Evolutionary conservation across 805 yeast genomes (phyloP).

Genomic region (Lipomyces spencermartinsiae): DNA sequence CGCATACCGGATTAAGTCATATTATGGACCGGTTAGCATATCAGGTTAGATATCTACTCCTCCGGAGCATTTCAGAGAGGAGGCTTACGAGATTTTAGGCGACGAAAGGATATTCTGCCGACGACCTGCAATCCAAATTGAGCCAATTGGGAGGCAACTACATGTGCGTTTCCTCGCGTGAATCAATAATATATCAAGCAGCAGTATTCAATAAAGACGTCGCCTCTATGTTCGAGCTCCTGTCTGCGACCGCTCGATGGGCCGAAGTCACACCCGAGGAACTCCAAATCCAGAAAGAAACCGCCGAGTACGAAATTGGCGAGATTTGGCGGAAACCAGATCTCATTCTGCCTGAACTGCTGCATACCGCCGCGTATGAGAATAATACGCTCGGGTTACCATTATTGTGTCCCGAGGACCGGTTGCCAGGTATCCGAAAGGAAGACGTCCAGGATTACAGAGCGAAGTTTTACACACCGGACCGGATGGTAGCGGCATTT

Average conservation of each 20-base stretch:
- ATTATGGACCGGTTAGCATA: slow-evolving; percentile 83
- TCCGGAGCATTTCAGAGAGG: neutral
- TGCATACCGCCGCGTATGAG: slow-evolving; percentile 80
- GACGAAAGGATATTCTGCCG: slow-evolving; percentile 52
- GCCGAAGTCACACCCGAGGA: slow-evolving; percentile 76
- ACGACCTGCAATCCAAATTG: slow-evolving; percentile 74
- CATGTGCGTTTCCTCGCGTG: slow-evolving; percentile 91
- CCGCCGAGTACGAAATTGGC: slow-evolving; percentile 80
- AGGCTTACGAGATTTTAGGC: slow-evolving; percentile 39
- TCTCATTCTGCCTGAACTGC: slow-evolving; percentile 82
- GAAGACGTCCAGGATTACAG: slow-evolving; percentile 66
- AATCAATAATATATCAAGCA: slow-evolving; percentile 91
- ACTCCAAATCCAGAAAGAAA: slow-evolving; percentile 69
- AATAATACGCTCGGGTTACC: slow-evolving; percentile 84
- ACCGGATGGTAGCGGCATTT: slow-evolving; percentile 82
- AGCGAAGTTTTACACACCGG: slow-evolving; percentile 72
- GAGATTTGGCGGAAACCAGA: slow-evolving; percentile 87
- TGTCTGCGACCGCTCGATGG: slow-evolving; percentile 76
- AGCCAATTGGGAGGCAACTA: slow-evolving; percentile 90
- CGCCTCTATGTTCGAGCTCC: slow-evolving; percentile 73
- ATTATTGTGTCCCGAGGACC: slow-evolving; percentile 75
- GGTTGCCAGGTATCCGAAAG: slow-evolving; percentile 61
- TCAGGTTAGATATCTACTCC: slow-evolving; percentile 31
- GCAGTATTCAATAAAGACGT: slow-evolving; percentile 88
- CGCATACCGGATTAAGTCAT: slow-evolving; percentile 77